Evolutionary conservation across 2,329 filamentous ascomycete species (phyloP).

Genomic region (Colletotrichum noveboracense): DNA sequence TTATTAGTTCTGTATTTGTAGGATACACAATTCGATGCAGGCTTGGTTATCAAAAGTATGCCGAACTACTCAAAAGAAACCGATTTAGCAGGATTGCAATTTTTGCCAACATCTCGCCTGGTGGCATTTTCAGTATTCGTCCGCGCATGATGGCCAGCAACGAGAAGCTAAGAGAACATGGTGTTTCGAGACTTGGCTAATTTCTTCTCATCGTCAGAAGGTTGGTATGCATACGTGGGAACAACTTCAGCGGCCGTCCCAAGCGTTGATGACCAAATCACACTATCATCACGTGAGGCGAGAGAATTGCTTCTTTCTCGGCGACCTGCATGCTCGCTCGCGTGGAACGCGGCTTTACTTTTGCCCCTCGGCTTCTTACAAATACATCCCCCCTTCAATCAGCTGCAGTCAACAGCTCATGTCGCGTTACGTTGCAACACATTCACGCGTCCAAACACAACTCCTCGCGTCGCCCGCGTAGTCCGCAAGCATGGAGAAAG

Average conservation of each 20-base stretch:
- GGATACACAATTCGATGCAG: too few relatives aligned
- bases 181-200: too few relatives aligned
- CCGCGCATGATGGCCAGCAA: too few relatives aligned
- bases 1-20: not conserved
- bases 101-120: too few relatives aligned
- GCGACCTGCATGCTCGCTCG: not conserved
- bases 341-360: not conserved
- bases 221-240: too few relatives aligned
- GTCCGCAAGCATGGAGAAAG: not conserved
- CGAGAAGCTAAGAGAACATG: too few relatives aligned
- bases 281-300: not conserved
- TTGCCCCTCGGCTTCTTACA: not conserved
- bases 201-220: too few relatives aligned
- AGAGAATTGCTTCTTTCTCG: not conserved
- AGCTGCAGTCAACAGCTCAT: not conserved
- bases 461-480: accelerated
- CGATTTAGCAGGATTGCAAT: too few relatives aligned
- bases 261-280: not conserved
- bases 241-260: not conserved
- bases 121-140: too few relatives aligned
- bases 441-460: not conserved
- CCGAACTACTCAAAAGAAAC: too few relatives aligned
- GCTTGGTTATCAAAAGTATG: too few relatives aligned
- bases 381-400: not conserved
- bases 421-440: not conserved